Evolutionary conservation across 371 early-diverging fungal genomes (phyloP).

Genomic region (Lichtheimia ramosa): DNA sequence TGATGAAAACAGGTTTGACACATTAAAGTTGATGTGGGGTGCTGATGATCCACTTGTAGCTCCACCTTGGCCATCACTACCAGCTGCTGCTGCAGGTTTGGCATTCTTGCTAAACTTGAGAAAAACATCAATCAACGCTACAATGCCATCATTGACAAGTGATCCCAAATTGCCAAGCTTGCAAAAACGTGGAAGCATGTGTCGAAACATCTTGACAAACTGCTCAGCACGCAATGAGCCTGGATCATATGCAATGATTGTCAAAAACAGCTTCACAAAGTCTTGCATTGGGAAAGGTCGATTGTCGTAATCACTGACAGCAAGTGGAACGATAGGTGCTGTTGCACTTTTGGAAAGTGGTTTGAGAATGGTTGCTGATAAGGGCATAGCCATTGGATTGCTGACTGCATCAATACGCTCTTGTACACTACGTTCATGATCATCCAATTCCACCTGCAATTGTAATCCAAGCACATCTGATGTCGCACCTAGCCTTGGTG

Average conservation of each 20-base stretch:
- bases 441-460: constrained; percentile 50
- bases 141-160: constrained; percentile 54
- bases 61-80: constrained; percentile 2
- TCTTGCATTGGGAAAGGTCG: constrained; percentile 51
- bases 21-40: constrained; percentile 11
- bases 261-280: constrained; percentile 62
- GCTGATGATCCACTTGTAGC: constrained; percentile 1
- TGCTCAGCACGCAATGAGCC: constrained; percentile 67
- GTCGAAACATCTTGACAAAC: constrained; percentile 56
- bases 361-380: constrained; percentile 40
- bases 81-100: constrained; percentile 25
- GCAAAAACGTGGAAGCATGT: constrained; percentile 48
- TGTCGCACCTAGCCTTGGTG: constrained; percentile 39
- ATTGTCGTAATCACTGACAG: constrained; percentile 30
- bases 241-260: constrained; percentile 69
- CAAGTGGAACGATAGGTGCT: constrained; percentile 35
- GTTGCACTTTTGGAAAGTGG: constrained; percentile 39
- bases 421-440: constrained; percentile 45
- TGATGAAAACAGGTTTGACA: constrained; percentile 8
- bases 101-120: constrained; percentile 54
- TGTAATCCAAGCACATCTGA: constrained; percentile 48
- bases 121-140: constrained; percentile 58
- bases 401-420: constrained; percentile 46
- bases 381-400: constrained; percentile 37
- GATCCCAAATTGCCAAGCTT: constrained; percentile 22